Evolutionary conservation across 768 basidiomycete species (phyloP), one percentile per base, ranked within the genome.

Genomic region (Hygrophorus russula): DNA sequence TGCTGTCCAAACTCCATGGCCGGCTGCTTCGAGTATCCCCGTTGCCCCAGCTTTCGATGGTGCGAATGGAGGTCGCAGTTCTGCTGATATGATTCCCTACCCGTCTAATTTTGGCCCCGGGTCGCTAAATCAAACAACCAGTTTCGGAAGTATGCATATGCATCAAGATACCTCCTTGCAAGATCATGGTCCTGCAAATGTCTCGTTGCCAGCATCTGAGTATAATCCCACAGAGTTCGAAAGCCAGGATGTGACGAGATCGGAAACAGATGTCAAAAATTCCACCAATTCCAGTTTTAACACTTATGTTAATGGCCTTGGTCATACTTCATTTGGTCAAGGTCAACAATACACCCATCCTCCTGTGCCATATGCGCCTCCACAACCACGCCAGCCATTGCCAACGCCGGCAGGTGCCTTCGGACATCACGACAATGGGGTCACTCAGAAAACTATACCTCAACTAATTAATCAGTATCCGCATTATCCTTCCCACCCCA

Each of bases 1-100:
- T 36, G 18, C 50, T 33, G 27, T 30, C 29, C 39, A 27, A 19
- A 4, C 31, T 4, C 30, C 39, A 14, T 69, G 68, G 69, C 63
- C 56, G 45, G 46, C 57, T 36, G 55, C 60, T 11, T 46, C 57
- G 35, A 51, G 39, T 28, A 50, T 47, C 37, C 36, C 45, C 27
- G 39, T 50, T n/a, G 39, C 29, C 28, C 15, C 52, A 17, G 28
- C 49, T 27, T 53, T 51, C 29, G 56, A 59, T 20, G 37, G 49
- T 15, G 20, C 38, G 19, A 1, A 13, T 1, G n/a, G 27, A 15
- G 20, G 17, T 32, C 18, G 45, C 8, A 34, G 4, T 9, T 12
- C 32, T 18, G 31, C 10, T 13, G 38, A 40, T 7, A 29, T 46
- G 13, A 49, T 45, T 33, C n/a, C 49, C 19, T 46, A 51, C 30